phyloP scores from a whole-genome alignment of 495 filamentous ascomycete species.

The Schizothecium vesticola region DNA sequence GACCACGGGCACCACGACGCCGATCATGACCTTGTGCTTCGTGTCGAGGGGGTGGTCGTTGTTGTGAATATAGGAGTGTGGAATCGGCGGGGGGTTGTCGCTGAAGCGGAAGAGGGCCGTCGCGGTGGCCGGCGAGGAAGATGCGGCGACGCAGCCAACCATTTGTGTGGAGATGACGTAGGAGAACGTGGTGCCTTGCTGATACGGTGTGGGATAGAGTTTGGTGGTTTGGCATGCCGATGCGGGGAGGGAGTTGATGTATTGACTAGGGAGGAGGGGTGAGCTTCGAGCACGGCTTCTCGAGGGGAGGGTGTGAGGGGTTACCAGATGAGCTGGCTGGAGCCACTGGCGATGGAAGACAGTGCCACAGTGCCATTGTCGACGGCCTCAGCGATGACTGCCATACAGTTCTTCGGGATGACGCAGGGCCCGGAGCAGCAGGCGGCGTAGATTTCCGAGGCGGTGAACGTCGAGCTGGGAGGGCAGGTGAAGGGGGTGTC shows the following conservation, averaged over 20 bases:
- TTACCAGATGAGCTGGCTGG: neutral
- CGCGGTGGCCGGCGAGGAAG: neutral
- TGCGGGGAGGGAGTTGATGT: neutral
- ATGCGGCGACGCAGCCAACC: neutral
- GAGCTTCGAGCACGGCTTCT: neutral
- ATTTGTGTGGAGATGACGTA: neutral
- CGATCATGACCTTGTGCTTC: neutral
- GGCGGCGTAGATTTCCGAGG: neutral
- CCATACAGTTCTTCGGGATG: neutral
- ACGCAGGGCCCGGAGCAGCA: neutral
- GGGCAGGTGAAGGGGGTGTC: neutral
- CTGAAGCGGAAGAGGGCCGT: neutral
- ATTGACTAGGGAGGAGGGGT: neutral
- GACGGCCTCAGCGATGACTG: neutral
- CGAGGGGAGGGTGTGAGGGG: neutral
- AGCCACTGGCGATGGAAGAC: neutral
- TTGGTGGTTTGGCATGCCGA: neutral
- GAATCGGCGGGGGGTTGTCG: neutral
- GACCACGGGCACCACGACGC: neutral
- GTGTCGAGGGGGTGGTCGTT: neutral
- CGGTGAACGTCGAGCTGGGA: neutral
- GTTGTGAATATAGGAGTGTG: neutral
- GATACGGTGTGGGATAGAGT: neutral
- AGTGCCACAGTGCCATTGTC: neutral
- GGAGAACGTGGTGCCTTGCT: neutral